Evolutionary conservation across 306 rosid species (phyloP), one percentile per base, ranked within the genome.

Genomic region (Fragaria nilgerrensis): DNA sequence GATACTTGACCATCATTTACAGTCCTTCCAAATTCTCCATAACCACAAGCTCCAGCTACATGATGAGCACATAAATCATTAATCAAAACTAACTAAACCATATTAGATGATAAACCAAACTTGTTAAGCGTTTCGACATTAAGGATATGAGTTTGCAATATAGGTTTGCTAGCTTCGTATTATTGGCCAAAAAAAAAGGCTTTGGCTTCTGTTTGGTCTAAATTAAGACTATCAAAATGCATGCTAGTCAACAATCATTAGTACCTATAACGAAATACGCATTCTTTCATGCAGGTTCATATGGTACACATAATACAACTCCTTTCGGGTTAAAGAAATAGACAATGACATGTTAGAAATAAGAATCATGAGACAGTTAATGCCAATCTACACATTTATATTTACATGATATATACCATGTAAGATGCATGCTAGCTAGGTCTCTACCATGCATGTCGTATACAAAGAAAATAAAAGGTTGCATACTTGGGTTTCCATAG

Each of bases 11-110:
- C 98, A 73, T 90, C 89, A 70, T 92, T 86, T 37, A 92, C 85
- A 0, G 93, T 92, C 25, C 86, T 92, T 84, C 98, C 98, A 34
- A 76, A 88, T 76, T 88, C 98, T 2, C 92, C 91, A 78, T 73
- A 94, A 16, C 98, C 97, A 82, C 98, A 94, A 65, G 97, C 98
- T 76, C 98, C 98, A 41, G 75, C 98, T 92, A 72, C 44, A 75
- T 19, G 50, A 79, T 27, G 11, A 63, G 11, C 43, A 63, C 7
- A 63, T 29, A 29, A 2, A 23, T 62, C 20, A 62, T 29, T 27
- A 27, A 2, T 12, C 5, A 61, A 22, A 25, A 13, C 15, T 25
- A 61, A 25, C 4, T 14, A 27, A 63, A 9, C 41, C 41, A 15
- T 63, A 15, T 63, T 32, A 29, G 41, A 15, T 63, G 41, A 63